Conservation (phyloP, 192 early-diverging fungal species). For the Helicostylum pulchrum region DNA sequence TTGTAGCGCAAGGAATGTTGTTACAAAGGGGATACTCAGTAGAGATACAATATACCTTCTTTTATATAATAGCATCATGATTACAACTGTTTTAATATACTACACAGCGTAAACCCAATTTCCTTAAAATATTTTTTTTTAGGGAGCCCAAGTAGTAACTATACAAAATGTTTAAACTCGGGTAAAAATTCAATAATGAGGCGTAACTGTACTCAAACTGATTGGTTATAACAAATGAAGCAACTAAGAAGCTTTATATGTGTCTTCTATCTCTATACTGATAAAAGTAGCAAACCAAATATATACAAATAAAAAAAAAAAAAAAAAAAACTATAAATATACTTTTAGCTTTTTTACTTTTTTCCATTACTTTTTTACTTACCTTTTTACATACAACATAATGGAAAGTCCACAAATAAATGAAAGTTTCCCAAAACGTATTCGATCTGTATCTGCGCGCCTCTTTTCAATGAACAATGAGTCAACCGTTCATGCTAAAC, state of each 20-base stretch:
- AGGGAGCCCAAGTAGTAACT: neutral
- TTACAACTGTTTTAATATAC: no score
- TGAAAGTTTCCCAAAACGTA: slow-evolving; percentile 11
- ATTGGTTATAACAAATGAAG: no score
- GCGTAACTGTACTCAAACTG: no score
- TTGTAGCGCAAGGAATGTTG: neutral
- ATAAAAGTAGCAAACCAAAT: no score
- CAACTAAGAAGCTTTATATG: no score
- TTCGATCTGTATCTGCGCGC: slow-evolving; percentile 9
- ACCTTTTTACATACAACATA: neutral
- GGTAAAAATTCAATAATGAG: neutral
- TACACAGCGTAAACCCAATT: neutral
- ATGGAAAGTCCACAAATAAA: neutral
- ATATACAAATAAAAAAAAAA: neutral
- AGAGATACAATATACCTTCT: neutral
- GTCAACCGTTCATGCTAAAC: neutral
- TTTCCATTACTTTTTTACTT: neutral
- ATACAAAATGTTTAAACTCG: neutral
- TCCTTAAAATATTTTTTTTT: neutral
- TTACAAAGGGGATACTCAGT: neutral
- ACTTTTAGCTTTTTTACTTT: neutral
- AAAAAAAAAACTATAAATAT: no score
- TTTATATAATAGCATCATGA: neutral
- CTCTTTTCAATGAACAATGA: neutral
- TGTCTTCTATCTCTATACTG: no score